Base-by-base conservation (phyloP, 2,329 filamentous ascomycete genomes). In the Neofusicoccum sp. region DNA sequence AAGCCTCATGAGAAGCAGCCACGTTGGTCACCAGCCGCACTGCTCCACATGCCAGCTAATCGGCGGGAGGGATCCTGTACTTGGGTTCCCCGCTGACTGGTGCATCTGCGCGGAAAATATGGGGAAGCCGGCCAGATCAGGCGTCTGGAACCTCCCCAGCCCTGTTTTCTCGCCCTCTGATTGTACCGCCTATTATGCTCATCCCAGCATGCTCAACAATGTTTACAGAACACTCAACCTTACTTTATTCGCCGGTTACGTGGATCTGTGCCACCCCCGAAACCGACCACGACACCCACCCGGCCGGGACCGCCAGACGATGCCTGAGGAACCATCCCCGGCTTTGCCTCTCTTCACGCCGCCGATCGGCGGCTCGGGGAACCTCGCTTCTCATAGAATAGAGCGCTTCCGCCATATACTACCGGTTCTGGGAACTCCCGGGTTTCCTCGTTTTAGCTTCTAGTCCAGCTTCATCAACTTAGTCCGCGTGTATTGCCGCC, bases 1-100 rank as follows among this genome's bases (percentile, higher is more conserved):
- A n/a, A 45, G 41, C 41, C 41, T 58, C 43, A 16, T 16, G 31
- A 58, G 41, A 58, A 31, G 29, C 33, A 58, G 54, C 54, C 54
- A 58, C 54, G 54, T 58, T 45, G 31, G 41, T 31, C 41, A 45
- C 41, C 8, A 36, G 54, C 43, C 41, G 41, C 54, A 37, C 54
- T 58, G 45, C 54, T 34, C 54, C 54, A 31, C 54, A 58, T 58
- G 54, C 54, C 54, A 58, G n/a, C 41, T 58, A 58, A 45, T 33
- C 29, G 22, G 41, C 54, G n/a, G 54, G 41, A 56, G 11, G 39
- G 22, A 56, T 34, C 14, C 2, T 44, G 37, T 33, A 22, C 12
- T 56, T 12, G n/a, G 41, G 43, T 11, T 14, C 3, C 31, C 54
- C 16, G 31, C 54, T 22, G 3, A 58, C 29, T 58, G 54, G 54